phyloP scores from a whole-genome alignment of 148 eudicot genomes.

The Persicaria maculosa region DNA sequence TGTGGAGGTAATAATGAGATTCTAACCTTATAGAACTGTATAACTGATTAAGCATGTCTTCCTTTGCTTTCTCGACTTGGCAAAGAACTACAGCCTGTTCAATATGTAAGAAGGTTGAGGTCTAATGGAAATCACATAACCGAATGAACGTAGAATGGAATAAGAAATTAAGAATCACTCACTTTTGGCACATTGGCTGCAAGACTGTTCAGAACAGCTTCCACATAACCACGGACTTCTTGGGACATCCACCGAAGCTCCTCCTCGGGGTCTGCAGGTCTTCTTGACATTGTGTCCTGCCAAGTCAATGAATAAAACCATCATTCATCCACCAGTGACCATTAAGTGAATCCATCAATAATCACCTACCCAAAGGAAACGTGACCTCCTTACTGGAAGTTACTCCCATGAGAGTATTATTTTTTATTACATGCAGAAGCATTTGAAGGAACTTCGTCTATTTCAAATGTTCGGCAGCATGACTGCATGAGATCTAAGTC shows the following conservation, averaged over 20 bases:
- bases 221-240: slow-evolving; percentile 98
- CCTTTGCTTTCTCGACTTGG: slow-evolving; percentile 98
- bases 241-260: slow-evolving; percentile 99
- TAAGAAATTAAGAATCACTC: slow-evolving; percentile 11
- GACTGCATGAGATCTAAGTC: background rate
- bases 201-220: slow-evolving; percentile 92
- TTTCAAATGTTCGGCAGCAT: background rate
- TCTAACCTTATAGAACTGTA: slow-evolving; percentile 88
- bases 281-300: slow-evolving; percentile 88
- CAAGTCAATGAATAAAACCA: slow-evolving; percentile 13
- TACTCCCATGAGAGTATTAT: background rate
- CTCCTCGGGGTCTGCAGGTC: slow-evolving; percentile 96
- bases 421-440: background rate
- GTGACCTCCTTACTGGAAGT: background rate
- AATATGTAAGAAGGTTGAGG: slow-evolving; percentile 11
- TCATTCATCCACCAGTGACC: background rate
- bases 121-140: background rate
- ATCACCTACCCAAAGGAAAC: no score
- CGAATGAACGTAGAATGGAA: background rate
- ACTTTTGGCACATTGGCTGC: slow-evolving; percentile 98
- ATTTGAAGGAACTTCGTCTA: background rate
- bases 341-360: background rate
- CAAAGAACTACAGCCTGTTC: slow-evolving; percentile 94
- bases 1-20: slow-evolving; percentile 5
- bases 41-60: slow-evolving; percentile 94